phyloP scores from a whole-genome alignment of 1,284 basidiomycete species.

The Coniophora puteana region DNA sequence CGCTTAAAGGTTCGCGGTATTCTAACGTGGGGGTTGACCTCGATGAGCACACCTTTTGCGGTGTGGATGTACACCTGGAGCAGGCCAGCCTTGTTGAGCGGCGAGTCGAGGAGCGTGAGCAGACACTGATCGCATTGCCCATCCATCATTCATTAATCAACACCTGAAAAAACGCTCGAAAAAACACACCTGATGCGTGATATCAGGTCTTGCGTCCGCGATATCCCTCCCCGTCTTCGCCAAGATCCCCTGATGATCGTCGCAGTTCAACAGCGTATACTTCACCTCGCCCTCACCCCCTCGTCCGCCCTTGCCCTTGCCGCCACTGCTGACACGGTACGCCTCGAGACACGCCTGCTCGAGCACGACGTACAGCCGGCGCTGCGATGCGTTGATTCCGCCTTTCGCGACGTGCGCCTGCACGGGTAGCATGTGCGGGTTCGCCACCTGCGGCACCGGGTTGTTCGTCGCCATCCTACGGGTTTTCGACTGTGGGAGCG shows the following conservation, averaged over 20 bases:
- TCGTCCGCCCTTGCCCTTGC: constrained; percentile 49
- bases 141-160: constrained; percentile 5
- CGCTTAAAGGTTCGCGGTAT: constrained; percentile 99
- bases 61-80: constrained; percentile 99
- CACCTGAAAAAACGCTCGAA: constrained; percentile 1
- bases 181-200: constrained; percentile 88
- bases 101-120: constrained; percentile 94
- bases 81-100: constrained; percentile 95
- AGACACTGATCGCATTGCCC: constrained; percentile 63
- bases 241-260: constrained; percentile 98
- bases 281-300: constrained; percentile 78
- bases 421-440: constrained; percentile 78
- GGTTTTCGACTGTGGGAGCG: constrained; percentile 46
- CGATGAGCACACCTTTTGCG: constrained; percentile 93
- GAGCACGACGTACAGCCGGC: constrained; percentile 85
- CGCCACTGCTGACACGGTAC: constrained; percentile 76
- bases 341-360: constrained; percentile 96
- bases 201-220: constrained; percentile 96
- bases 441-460: constrained; percentile 43
- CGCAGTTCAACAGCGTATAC: constrained; percentile 97
- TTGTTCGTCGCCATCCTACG: constrained; percentile 38
- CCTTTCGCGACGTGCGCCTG: constrained; percentile 77
- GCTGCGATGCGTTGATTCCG: constrained; percentile 53
- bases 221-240: constrained; percentile 98
- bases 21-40: constrained; percentile 96